Base-by-base conservation (phyloP, 768 basidiomycete species). In the Russula vinacea region DNA sequence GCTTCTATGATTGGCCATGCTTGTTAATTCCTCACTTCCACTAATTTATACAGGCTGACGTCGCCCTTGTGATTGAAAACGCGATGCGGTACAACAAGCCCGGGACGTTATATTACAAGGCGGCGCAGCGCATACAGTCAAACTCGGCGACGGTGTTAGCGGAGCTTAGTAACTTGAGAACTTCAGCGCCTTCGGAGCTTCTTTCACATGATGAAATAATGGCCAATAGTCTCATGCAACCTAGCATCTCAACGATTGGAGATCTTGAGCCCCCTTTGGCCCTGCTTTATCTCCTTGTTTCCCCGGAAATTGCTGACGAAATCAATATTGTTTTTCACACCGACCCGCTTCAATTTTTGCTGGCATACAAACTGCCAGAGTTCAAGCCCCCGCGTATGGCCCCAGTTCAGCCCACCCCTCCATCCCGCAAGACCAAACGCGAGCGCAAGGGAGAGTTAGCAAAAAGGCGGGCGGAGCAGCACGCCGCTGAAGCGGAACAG, bases 11-110 rank as follows among this genome's bases (percentile, higher is more conserved):
- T 39, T 19, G 29, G 32, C 51, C 22, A 17, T 10, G 22, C 47
- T 17, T 35, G 32, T 60, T 32, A 7, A 10, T 14, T 49, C 13
- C 4, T 54, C 13, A 56, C 32, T 16, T 22, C 54, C 17, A 60
- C n/a, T 19, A 11, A 40, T 40, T n/a, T 64, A 66, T 40, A 5
- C 59, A 94, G 92, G 78, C 83, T 56, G 96, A 99, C 71, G 77
- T 94, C n/a, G 75, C 83, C 39, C 83, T 98, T 17, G 92, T 98
- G 17, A 74, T 92, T 32, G 79, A 85, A 61, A 99, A 98, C 69
- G 95, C 95, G 2, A 81, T 91, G 50, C 73, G 84, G 8, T 99
- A 98, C 75, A 98, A 99, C 73, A 83, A 85, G 66, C 76, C 83
- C 0, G 88, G 85, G n/a, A 86, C 89, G 0, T 67, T 80, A 0